A percentile compares a stretch with the other conserved stretches of the same genome.
Evolutionary conservation across 306 rosid species (phyloP).

Genomic region (Quercus bicolor): DNA sequence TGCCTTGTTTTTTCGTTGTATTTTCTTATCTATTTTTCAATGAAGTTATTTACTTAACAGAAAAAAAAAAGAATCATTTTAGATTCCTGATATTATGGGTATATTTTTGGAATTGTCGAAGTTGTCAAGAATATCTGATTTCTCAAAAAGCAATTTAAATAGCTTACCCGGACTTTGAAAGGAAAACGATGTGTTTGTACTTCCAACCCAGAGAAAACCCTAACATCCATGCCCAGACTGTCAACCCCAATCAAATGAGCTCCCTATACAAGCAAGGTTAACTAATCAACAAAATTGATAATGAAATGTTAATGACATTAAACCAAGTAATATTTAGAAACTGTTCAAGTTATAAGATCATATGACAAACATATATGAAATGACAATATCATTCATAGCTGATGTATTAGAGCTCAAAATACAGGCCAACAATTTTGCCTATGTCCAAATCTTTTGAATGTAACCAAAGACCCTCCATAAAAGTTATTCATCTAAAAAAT

Average conservation of each 20-base stretch:
- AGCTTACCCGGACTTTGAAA: conserved; percentile 72
- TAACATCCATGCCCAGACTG: conserved; percentile 88
- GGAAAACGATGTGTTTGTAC: conserved; percentile 85
- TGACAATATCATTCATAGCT: no score
- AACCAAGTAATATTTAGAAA: background rate
- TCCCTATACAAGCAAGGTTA: conserved; percentile 52
- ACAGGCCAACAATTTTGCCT: no score
- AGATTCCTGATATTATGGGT: background rate
- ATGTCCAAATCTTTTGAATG: no score
- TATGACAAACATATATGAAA: no score
- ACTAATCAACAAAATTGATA: background rate
- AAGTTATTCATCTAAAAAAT: no score
- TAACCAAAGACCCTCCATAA: no score
- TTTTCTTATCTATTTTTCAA: no score
- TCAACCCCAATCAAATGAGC: conserved; percentile 86
- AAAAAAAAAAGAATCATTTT: background rate
- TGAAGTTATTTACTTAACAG: no score
- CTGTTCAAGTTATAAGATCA: background rate
- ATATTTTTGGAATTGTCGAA: background rate
- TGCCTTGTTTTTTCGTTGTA: no score
- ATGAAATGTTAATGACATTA: background rate
- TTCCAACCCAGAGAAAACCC: conserved; percentile 64
- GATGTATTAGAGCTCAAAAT: no score
- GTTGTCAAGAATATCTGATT: background rate
- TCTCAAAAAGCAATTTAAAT: conserved; percentile 14